phyloP scores from a whole-genome alignment of 2,329 filamentous ascomycete genomes.

The Penicillium freii region DNA sequence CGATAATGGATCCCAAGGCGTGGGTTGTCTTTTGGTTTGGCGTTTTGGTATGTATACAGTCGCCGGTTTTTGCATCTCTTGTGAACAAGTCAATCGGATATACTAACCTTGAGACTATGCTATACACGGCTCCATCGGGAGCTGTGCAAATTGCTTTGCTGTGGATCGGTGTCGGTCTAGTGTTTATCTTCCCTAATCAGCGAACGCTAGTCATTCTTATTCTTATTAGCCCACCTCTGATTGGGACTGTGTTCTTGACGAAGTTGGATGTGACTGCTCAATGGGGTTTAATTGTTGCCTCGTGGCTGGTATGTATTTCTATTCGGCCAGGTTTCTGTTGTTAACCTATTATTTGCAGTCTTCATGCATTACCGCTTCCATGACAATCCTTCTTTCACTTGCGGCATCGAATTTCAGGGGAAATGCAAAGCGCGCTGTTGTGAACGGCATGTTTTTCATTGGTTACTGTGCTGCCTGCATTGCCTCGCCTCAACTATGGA shows the following conservation, averaged over 20 bases:
- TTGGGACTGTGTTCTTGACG: conserved; percentile 48
- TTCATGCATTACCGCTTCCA: conserved; percentile 45
- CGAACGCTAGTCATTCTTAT: conserved; percentile 42
- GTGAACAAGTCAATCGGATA: conserved; percentile 52
- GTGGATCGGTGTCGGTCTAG: conserved; percentile 49
- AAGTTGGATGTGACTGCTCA: conserved; percentile 41
- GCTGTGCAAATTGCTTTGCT: conserved; percentile 48
- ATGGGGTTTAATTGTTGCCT: conserved; percentile 51
- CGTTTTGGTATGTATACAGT: conserved; percentile 49
- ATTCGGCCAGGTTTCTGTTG: not conserved
- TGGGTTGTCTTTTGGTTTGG: conserved; percentile 50
- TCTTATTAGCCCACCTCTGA: conserved; percentile 45
- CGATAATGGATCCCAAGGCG: conserved; percentile 45
- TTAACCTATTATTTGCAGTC: conserved; percentile 23
- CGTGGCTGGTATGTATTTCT: conserved; percentile 44
- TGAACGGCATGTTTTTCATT: conserved; percentile 52
- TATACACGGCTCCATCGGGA: conserved; percentile 50
- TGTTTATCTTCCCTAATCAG: conserved; percentile 41
- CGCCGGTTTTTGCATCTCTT: conserved; percentile 51
- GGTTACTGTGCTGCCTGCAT: conserved; percentile 51
- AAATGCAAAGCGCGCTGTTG: conserved; percentile 51
- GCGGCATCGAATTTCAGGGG: conserved; percentile 52
- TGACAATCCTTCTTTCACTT: conserved; percentile 46
- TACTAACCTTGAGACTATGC: conserved; percentile 46
- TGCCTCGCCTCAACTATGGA: conserved; percentile 50